Percentiles rank a stretch among this genome's conserved stretches.
Evolutionary conservation across 2,329 filamentous ascomycete genomes (phyloP).

Genomic region (Verticillium albo-atrum): DNA sequence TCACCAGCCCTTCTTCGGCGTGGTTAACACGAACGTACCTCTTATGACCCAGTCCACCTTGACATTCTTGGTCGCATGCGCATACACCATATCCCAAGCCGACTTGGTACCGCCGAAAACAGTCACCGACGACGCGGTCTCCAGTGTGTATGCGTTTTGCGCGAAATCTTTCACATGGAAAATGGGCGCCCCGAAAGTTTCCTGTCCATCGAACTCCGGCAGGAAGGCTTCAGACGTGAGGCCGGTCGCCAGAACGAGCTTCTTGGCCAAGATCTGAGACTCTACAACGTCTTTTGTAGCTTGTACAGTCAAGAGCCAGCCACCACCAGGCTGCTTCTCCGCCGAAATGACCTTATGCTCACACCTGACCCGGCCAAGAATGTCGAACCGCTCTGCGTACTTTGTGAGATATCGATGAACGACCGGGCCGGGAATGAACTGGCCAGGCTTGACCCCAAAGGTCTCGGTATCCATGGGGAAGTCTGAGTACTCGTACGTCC

Average conservation of each 20-base stretch:
- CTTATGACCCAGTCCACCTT: conserved; percentile 59
- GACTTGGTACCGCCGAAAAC: conserved; percentile 62
- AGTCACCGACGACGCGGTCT: conserved; percentile 38
- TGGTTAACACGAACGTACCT: conserved; percentile 21
- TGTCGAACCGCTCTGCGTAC: conserved; percentile 38
- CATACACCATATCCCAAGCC: conserved; percentile 61
- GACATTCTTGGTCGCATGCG: conserved; percentile 50
- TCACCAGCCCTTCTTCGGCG: neutral
- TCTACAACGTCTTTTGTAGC: conserved; percentile 4
- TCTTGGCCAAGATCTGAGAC: conserved; percentile 31
- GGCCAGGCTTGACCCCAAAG: conserved; percentile 39
- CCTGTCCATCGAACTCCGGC: conserved; percentile 41
- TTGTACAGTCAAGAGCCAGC: conserved; percentile 37
- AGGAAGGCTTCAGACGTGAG: conserved; percentile 46
- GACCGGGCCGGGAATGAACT: conserved; percentile 43
- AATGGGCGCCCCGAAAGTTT: conserved; percentile 38
- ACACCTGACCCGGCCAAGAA: conserved; percentile 34
- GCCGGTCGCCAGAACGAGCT: conserved; percentile 52
- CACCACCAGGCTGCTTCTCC: conserved; percentile 33
- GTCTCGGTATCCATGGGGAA: conserved; percentile 61
- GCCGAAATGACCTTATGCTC: conserved; percentile 34
- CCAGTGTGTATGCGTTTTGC: conserved; percentile 32
- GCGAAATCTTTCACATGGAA: conserved; percentile 47
- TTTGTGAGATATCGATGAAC: conserved; percentile 43
- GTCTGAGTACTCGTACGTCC: conserved; percentile 69